phyloP scores from a whole-genome alignment of 176 grass and related monocot genomes.

The Oryza glaberrima region DNA sequence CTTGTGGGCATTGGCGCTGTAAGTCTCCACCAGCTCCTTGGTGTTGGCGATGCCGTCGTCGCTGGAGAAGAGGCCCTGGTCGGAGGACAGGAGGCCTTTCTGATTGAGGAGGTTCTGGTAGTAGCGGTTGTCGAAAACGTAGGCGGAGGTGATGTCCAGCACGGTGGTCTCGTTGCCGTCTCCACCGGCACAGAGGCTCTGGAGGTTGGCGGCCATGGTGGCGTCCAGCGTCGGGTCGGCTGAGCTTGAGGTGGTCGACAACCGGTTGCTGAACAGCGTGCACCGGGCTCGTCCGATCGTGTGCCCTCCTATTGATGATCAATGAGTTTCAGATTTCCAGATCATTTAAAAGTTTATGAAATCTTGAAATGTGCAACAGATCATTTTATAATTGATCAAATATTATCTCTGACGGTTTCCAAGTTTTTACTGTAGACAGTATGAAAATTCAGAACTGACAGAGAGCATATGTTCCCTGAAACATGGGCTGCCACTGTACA shows the following conservation, averaged over 20 bases:
- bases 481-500: too few species aligned
- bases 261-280: conserved; percentile 49
- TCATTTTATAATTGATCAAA: background rate
- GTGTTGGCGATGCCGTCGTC: conserved; percentile 52
- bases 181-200: conserved; percentile 54
- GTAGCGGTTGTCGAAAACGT: conserved; percentile 78
- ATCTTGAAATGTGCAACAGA: background rate
- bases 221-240: conserved; percentile 68
- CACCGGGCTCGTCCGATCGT: conserved; percentile 79
- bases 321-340: background rate
- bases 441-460: background rate
- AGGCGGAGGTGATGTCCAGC: conserved; percentile 58
- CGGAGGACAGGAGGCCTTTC: conserved; percentile 77
- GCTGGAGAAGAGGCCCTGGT: conserved; percentile 90
- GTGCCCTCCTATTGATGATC: conserved; percentile 55
- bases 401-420: background rate
- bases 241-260: conserved; percentile 32
- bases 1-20: conserved; percentile 30
- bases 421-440: background rate
- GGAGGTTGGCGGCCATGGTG: conserved; percentile 51
- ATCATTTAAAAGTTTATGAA: background rate
- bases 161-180: conserved; percentile 71
- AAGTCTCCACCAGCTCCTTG: conserved; percentile 61
- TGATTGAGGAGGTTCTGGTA: conserved; percentile 67
- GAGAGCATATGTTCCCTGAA: background rate